Evolutionary conservation across 257 asterid genomes (phyloP).

Genomic region (Fraxinus anomala): DNA sequence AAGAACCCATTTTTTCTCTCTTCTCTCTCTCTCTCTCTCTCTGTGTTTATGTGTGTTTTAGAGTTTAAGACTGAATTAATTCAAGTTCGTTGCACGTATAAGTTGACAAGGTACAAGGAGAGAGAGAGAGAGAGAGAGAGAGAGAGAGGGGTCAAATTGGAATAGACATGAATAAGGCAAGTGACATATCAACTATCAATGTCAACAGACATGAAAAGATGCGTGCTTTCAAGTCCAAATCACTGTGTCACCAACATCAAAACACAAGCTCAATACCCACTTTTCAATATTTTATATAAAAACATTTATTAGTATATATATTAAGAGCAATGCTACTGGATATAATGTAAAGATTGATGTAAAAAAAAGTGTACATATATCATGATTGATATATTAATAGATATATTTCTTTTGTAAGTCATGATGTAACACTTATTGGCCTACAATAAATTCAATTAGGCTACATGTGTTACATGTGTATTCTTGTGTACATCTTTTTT

Average conservation of each 20-base stretch:
- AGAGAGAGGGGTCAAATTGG: slow-evolving; percentile 50
- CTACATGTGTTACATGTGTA: too few species aligned
- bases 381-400: too few species aligned
- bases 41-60: background rate
- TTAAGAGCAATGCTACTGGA: too few species aligned
- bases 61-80: too few species aligned
- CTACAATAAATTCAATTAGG: too few species aligned
- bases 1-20: slow-evolving; percentile 52
- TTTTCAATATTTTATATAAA: too few species aligned
- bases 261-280: background rate
- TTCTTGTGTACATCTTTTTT: too few species aligned
- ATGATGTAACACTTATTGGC: too few species aligned
- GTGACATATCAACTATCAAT: slow-evolving; percentile 90
- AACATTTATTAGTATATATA: too few species aligned
- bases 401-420: too few species aligned
- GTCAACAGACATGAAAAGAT: slow-evolving; percentile 99
- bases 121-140: slow-evolving; percentile 8
- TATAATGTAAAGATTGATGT: too few species aligned
- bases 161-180: slow-evolving; percentile 56
- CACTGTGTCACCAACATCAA: slow-evolving; percentile 76
- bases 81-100: slow-evolving; percentile 3
- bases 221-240: slow-evolving; percentile 93
- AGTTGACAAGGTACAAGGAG: slow-evolving; percentile 26
- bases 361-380: too few species aligned
- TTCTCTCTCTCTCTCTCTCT: background rate